These are phyloP conservation scores for Artemisia argyi DNA, from an alignment of 129 eudicot species.

Conservation along the genomic window DNA sequence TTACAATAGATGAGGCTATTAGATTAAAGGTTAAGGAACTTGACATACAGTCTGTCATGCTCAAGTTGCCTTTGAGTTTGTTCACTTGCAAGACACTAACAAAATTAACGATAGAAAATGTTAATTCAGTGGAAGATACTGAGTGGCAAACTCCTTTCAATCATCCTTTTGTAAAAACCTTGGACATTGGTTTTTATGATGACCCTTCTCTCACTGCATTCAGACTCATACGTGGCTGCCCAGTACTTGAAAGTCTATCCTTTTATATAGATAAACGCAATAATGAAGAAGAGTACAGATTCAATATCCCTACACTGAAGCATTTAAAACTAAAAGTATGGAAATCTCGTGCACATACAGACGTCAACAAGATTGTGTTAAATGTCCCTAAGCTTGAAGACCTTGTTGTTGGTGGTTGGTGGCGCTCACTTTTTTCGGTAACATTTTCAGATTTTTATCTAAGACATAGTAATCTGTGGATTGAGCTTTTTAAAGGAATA, in stretches of 20 bases:
- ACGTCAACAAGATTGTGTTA: slow-evolving; percentile 8
- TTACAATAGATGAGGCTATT: slow-evolving; percentile 8
- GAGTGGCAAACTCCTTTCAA: neutral
- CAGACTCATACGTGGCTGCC: neutral
- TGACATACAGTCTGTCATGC: neutral
- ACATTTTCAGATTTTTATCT: neutral
- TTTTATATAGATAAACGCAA: too few species aligned
- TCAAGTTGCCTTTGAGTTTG: neutral
- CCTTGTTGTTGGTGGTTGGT: slow-evolving; percentile 1
- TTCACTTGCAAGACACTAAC: slow-evolving; percentile 9
- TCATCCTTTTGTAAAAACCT: neutral
- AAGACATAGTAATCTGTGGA: neutral
- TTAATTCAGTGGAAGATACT: too few species aligned
- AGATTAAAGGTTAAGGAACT: neutral
- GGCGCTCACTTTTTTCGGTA: slow-evolving; percentile 2
- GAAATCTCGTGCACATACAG: neutral
- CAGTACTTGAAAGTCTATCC: neutral
- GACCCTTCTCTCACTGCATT: neutral
- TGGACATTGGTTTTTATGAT: neutral
- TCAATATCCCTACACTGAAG: slow-evolving; percentile 23
- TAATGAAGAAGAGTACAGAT: too few species aligned
- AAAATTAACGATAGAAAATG: neutral
- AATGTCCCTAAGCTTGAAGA: slow-evolving; percentile 27
- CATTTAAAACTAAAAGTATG: neutral
- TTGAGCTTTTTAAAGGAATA: slow-evolving; percentile 17